Evolutionary conservation across 2,329 filamentous ascomycete genomes (phyloP), one percentile per base, ranked within the genome.

Genomic region (Epichloe aotearoae): DNA sequence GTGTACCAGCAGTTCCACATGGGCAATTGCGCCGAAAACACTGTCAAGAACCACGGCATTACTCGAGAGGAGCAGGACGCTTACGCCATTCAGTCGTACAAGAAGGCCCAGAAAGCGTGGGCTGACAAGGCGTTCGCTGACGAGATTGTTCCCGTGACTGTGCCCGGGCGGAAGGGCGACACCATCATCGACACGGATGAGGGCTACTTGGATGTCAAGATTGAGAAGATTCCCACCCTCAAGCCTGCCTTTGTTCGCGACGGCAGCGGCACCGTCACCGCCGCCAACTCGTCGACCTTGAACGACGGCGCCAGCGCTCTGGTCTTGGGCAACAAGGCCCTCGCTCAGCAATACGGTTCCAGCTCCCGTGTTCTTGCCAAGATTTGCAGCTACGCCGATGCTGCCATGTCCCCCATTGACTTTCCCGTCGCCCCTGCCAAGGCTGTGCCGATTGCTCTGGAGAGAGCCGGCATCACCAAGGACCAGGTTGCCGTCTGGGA

Each of bases 1-100:
- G 91, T 95, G 14, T 98, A 96, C 69, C 89, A 95, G 66, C 80
- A 95, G 64, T 86, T 96, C 62, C 93, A 97, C 69, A 98, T 98
- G 93, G 93, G 93, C 42, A 89, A 93, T 60, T 98, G 93, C 64
- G 90, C 90, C 15, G 93, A 98, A 72, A 88, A 84, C 58, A 96
- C 91, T 2, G 93, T 87, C 46, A 95, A 95, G 75, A 91, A 90
- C 60, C 79, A 88, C 67, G 72, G 77, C 1, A 79, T 98, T 55
- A 83, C 84, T 8, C 76, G 93, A 14, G 82, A 96, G 67, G 82
- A 86, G 65, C 93, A 98, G 71, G 93, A 98, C 62, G 77, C 84
- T 56, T 97, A 94, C 63, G 88, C 93, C 14, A 89, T 96, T 54
- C 77, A 81, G 65, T 93, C 86, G 4, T 98, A 96, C 69, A 79